A percentile compares a stretch with the other conserved stretches of the same genome.
phyloP scores from a whole-genome alignment of 768 basidiomycete species.

The Amanita exitialis region DNA sequence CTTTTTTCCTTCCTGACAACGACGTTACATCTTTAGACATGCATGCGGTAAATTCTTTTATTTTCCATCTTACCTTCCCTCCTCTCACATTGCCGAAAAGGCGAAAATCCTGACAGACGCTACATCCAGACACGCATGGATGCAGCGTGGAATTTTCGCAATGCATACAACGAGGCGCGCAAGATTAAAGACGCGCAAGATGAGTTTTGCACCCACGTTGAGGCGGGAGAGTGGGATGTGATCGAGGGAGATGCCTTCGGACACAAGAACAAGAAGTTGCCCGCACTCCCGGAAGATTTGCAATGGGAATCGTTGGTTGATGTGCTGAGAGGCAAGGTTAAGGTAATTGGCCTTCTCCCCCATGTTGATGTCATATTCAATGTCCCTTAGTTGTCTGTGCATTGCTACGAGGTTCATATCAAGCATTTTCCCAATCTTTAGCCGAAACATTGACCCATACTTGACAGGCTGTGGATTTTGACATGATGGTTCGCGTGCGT shows the following conservation, averaged over 20 bases:
- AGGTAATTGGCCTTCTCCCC: slow-evolving; percentile 21
- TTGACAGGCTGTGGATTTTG: slow-evolving; percentile 53
- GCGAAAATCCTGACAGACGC: slow-evolving; percentile 47
- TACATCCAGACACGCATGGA: slow-evolving; percentile 51
- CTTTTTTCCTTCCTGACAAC: slow-evolving; percentile 1
- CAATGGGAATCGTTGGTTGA: slow-evolving; percentile 68
- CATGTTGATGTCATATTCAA: not conserved
- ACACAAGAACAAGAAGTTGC: slow-evolving; percentile 7
- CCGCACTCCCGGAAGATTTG: slow-evolving; percentile 51
- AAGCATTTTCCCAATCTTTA: not conserved
- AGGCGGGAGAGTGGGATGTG: slow-evolving; percentile 31
- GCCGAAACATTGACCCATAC: not conserved
- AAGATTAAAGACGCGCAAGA: slow-evolving; percentile 63
- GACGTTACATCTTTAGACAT: slow-evolving; percentile 29
- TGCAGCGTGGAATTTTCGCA: slow-evolving; percentile 55
- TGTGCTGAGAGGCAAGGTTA: slow-evolving; percentile 63
- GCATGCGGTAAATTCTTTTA: slow-evolving; percentile 38
- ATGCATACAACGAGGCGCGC: slow-evolving; percentile 61
- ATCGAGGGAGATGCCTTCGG: slow-evolving; percentile 13
- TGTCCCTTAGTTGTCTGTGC: slow-evolving; percentile 22
- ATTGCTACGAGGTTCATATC: slow-evolving; percentile 29
- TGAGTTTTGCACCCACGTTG: slow-evolving; percentile 44
- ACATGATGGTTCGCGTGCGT: slow-evolving; percentile 52
- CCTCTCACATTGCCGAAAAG: slow-evolving; percentile 12
- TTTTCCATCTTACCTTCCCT: slow-evolving; percentile 8